Base-by-base conservation (phyloP, 441 rosid species). In the Populus trichocarpa region DNA sequence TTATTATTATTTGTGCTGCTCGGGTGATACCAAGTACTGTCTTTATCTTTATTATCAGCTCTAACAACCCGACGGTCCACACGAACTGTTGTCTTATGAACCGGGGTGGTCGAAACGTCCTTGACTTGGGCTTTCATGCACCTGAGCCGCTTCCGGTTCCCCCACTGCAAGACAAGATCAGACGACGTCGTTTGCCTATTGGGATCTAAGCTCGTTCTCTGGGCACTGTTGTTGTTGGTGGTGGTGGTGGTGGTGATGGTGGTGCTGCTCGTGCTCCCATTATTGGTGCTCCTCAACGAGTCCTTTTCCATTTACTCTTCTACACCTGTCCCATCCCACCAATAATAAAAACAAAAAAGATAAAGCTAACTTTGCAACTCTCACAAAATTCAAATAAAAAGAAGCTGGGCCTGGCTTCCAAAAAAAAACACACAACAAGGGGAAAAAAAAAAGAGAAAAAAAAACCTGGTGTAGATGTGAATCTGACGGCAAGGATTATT, bases 141-240 rank as follows among this genome's bases (percentile, higher is more conserved):
- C 86, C 92, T 78, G 12, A 87, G 86, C 13, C 94, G 87, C 77
- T 90, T 90, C 85, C 94, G 86, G 74, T 81, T 89, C 30, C 94
- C 94, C 94, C 94, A 90, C 88, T 87, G 92, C 73, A 87, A 78
- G 32, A 83, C 85, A 32, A 90, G 85, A 79, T 90, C 91, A 20
- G 93, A 70, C 83, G 88, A 72, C 78, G 89, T 72, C 74, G 84
- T 76, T 50, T 79, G 84, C 70, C 83, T 77, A 42, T 30, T 66
- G 5, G 84, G 76, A 64, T 85, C 88, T 28, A 89, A 78, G 78
- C 84, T 78, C 2, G 85, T 72, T 77, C 90, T 80, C 25, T 82
- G 84, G 53, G 68, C 78, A 78, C 38, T 71, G 69, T 71, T 73
- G 35, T 57, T 82, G 87, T 23, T 36, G 32, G 32, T 30, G 59